phyloP scores from a whole-genome alignment of 345 rosid species.

The Theobroma cacao region DNA sequence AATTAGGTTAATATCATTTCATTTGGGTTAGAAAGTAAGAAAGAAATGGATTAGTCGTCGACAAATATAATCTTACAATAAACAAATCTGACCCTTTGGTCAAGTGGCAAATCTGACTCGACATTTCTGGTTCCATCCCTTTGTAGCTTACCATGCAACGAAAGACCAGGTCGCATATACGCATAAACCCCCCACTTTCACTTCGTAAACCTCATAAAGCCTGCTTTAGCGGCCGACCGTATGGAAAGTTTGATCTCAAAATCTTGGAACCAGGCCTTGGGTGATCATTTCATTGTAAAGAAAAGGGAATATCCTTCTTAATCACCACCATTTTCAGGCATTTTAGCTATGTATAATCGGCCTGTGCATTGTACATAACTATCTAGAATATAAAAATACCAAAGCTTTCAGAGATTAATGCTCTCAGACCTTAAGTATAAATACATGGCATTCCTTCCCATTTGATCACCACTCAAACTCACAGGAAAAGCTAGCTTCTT shows the following conservation, averaged over 20 bases:
- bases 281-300: not conserved
- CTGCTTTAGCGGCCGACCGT: not conserved
- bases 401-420: too few species aligned
- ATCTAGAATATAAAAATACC: not conserved
- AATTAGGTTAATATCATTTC: too few species aligned
- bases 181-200: not conserved
- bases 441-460: not conserved
- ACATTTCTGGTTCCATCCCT: not conserved
- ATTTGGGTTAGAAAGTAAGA: not conserved
- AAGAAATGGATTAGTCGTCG: too few species aligned
- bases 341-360: not conserved
- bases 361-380: not conserved
- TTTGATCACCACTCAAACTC: not conserved
- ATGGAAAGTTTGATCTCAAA: not conserved
- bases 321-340: not conserved
- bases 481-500: too few species aligned
- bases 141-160: not conserved
- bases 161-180: not conserved
- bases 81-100: too few species aligned
- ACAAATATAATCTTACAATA: too few species aligned
- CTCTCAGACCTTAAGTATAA: not conserved
- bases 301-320: not conserved
- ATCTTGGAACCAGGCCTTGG: not conserved
- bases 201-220: not conserved
- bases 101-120: not conserved